Evolutionary conservation across 2,329 filamentous ascomycete species (phyloP).

Genomic region (Gaeumannomyces sp.): DNA sequence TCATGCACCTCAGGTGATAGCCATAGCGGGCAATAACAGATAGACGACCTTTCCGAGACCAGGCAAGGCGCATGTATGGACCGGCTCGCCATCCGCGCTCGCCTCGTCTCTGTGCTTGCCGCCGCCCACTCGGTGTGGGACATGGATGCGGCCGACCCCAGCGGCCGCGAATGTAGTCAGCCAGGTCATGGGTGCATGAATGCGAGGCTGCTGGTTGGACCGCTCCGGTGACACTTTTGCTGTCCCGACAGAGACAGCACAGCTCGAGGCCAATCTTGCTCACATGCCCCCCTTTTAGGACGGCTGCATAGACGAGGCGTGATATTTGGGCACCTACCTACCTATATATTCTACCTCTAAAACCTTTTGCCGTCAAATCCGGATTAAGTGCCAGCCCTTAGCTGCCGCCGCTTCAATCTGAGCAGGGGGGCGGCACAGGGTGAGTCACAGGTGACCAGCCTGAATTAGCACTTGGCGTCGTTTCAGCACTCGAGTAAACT

Average conservation of each 20-base stretch:
- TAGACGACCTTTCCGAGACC: not conserved
- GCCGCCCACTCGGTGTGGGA: not conserved
- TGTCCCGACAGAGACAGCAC: not conserved
- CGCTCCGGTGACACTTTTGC: not conserved
- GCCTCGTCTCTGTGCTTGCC: not conserved
- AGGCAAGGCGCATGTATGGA: too few species aligned
- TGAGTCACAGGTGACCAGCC: too few species aligned
- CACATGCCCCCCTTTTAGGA: not conserved
- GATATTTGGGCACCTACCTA: not conserved
- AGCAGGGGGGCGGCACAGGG: too few species aligned
- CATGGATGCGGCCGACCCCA: too few species aligned
- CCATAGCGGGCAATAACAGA: not conserved
- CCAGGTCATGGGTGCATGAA: not conserved
- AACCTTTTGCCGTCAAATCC: too few species aligned
- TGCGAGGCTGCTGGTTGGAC: not conserved
- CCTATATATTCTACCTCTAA: too few species aligned
- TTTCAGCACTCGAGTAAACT: too few species aligned
- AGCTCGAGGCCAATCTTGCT: not conserved
- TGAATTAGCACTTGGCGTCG: too few species aligned
- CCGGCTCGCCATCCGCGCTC: not conserved
- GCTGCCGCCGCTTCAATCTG: too few species aligned
- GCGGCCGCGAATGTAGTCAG: too few species aligned
- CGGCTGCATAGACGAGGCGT: not conserved
- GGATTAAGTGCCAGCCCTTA: too few species aligned
- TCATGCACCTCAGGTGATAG: conserved; percentile 69